Percentiles rank a stretch among this genome's conserved stretches.
phyloP scores from a whole-genome alignment of 345 rosid genomes.

The Nasturtium officinale region DNA sequence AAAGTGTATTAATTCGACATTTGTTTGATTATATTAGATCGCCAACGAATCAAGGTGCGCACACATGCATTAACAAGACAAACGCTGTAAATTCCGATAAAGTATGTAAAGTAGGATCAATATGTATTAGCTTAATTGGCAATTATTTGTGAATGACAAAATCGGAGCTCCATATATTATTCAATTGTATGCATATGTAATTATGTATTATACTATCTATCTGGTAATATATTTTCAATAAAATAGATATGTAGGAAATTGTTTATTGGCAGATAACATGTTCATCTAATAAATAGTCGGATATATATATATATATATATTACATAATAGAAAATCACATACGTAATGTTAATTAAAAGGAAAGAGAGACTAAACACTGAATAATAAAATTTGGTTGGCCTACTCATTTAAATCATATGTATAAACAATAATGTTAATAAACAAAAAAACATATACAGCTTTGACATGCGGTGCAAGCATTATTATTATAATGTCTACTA shows the following conservation, averaged over 20 bases:
- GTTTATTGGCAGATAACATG: neutral
- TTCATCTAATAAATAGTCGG: neutral
- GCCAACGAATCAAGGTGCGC: neutral
- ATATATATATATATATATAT: too few species aligned
- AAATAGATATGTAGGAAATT: neutral
- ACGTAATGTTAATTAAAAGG: neutral
- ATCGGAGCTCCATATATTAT: neutral
- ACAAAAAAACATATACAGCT: slow-evolving; percentile 6
- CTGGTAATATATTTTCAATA: neutral
- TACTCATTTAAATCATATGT: slow-evolving; percentile 1
- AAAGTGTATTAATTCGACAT: neutral
- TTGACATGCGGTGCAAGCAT: slow-evolving; percentile 19
- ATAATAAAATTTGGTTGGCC: neutral
- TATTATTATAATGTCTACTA: neutral
- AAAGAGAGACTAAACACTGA: neutral
- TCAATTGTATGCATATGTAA: neutral
- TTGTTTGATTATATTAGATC: slow-evolving; percentile 6
- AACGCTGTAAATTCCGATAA: neutral
- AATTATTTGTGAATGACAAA: neutral
- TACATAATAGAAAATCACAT: too few species aligned
- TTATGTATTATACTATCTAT: neutral
- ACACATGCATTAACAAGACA: slow-evolving; percentile 1
- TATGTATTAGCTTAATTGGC: neutral
- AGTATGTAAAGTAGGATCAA: neutral
- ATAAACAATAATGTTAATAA: slow-evolving; percentile 11